A percentile compares a stretch with the other conserved stretches of the same genome.
phyloP scores from a whole-genome alignment of 1,139 yeast genomes.

The Suzukiozyma palmioleophila region DNA sequence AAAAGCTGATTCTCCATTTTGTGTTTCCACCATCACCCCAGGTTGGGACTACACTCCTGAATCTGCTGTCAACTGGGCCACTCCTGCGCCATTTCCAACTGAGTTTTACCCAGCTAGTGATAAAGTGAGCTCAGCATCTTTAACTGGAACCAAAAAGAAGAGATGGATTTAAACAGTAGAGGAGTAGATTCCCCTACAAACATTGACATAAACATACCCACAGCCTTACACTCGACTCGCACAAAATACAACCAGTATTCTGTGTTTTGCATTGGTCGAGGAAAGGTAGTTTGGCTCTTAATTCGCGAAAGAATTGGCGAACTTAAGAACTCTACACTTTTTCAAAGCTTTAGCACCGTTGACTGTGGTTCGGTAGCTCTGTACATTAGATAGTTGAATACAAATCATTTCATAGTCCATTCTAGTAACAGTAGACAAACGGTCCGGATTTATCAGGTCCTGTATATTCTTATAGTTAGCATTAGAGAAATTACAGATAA shows the following conservation, averaged over 20 bases:
- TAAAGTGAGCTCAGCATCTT: conserved; percentile 35
- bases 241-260: background rate
- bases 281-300: no score
- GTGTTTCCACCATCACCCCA: conserved; percentile 65
- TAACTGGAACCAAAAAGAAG: conserved; percentile 30
- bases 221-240: background rate
- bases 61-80: conserved; percentile 63
- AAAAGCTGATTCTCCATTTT: conserved; percentile 37
- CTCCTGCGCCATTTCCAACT: conserved; percentile 64
- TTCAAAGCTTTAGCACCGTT: background rate
- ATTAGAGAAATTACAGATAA: no score
- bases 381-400: background rate
- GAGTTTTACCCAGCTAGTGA: conserved; percentile 40
- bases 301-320: background rate
- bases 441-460: no score
- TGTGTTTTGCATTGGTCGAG: background rate
- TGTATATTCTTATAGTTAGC: no score
- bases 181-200: background rate
- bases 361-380: background rate
- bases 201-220: background rate
- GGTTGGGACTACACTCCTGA: conserved; percentile 74
- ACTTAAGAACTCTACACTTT: background rate
- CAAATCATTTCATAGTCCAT: no score
- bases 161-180: conserved; percentile 24
- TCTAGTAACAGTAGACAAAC: no score